phyloP scores from a whole-genome alignment of 2,329 filamentous ascomycete species.

The Amylocarpus encephaloides region DNA sequence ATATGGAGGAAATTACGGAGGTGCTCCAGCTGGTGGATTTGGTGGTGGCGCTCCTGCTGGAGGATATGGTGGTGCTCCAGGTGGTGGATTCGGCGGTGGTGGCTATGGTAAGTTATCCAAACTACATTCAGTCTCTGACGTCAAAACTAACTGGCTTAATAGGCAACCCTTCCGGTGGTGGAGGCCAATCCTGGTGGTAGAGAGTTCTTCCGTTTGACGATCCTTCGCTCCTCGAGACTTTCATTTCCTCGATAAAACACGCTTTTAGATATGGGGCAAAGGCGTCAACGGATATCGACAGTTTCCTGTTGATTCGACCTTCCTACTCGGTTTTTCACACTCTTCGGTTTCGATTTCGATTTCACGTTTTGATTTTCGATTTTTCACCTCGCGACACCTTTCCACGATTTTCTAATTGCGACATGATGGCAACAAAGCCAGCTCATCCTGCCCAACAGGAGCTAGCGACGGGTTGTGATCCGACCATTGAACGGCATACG shows the following conservation, averaged over 20 bases:
- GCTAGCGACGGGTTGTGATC: slow-evolving; percentile 23
- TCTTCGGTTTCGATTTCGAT: slow-evolving; percentile 15
- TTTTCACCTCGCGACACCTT: slow-evolving; percentile 17
- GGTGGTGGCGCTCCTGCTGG: slow-evolving; percentile 42
- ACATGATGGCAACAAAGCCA: slow-evolving; percentile 24
- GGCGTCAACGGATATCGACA: slow-evolving; percentile 25
- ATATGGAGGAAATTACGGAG: slow-evolving; percentile 40
- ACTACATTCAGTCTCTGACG: neutral
- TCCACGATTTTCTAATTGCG: slow-evolving; percentile 30
- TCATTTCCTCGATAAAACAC: slow-evolving; percentile 6
- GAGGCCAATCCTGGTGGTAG: slow-evolving; percentile 52
- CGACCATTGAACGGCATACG: slow-evolving; percentile 32
- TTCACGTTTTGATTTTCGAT: slow-evolving; percentile 19
- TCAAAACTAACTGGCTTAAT: neutral
- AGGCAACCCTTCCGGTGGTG: slow-evolving; percentile 47
- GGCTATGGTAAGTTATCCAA: slow-evolving; percentile 34
- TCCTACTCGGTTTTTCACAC: slow-evolving; percentile 10
- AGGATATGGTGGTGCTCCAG: slow-evolving; percentile 50
- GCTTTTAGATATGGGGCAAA: slow-evolving; percentile 17
- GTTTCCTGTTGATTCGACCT: slow-evolving; percentile 16
- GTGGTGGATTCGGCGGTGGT: slow-evolving; percentile 50
- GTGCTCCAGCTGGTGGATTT: slow-evolving; percentile 31
- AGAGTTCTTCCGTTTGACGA: slow-evolving; percentile 18
- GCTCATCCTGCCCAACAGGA: slow-evolving; percentile 22
- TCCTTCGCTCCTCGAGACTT: slow-evolving; percentile 21